Evolutionary conservation across 2,329 filamentous ascomycete species (phyloP).

Genomic region (Penicillium expansum): DNA sequence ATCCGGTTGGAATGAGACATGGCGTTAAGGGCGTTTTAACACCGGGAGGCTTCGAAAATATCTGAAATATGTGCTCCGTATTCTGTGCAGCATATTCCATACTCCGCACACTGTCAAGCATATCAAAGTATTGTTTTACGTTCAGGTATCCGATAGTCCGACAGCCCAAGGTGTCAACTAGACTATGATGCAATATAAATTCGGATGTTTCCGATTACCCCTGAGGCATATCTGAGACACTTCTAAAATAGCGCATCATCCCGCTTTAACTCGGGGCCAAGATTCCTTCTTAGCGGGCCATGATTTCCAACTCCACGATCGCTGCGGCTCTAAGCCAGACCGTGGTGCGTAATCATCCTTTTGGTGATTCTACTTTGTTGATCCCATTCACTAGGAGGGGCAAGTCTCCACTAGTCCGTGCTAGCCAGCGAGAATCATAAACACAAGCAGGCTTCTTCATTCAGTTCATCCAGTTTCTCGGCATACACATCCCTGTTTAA

Average conservation of each 20-base stretch:
- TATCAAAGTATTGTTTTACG: neutral
- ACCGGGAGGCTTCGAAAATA: neutral
- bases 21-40: neutral
- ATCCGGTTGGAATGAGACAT: neutral
- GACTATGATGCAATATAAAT: neutral
- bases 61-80: no score
- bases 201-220: neutral
- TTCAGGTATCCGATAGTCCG: neutral
- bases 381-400: slow-evolving; percentile 2
- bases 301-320: slow-evolving; percentile 13
- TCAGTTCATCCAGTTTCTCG: neutral
- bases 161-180: neutral
- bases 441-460: neutral
- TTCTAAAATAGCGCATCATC: no score
- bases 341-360: slow-evolving; percentile 6
- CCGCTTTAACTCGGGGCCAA: slow-evolving; percentile 4
- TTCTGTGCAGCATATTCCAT: no score
- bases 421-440: neutral
- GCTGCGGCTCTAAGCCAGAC: slow-evolving; percentile 12
- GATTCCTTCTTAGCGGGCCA: slow-evolving; percentile 4
- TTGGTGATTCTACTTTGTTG: neutral
- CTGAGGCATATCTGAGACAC: slow-evolving; percentile 1
- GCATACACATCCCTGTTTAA: no score
- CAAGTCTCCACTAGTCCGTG: neutral
- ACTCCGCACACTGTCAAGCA: no score